Base-by-base conservation (phyloP, 306 rosid species). In the Cucurbita maxima region DNA sequence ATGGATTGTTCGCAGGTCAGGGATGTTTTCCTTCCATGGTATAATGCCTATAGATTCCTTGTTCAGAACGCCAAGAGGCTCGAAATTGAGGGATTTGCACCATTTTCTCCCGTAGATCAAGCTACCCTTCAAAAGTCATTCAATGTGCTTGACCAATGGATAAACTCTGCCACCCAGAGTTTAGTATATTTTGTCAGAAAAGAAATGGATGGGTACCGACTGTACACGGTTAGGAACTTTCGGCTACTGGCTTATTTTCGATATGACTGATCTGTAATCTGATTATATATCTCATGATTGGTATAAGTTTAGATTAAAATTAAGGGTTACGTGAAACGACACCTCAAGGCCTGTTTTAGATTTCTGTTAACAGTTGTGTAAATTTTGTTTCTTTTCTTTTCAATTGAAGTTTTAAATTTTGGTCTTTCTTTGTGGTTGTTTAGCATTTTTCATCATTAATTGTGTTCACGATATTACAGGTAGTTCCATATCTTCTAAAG, bases 61-160 rank as follows among this genome's bases (percentile, higher is more conserved):
- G 98, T 92, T 80, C 96, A 92, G 82, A 92, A 92, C 83, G 91
- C 86, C 11, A 90, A 90, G 84, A 88, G 98, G 79, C 96, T 92
- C 37, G 98, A 94, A 81, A 77, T 85, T 84, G 98, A 94, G 77
- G 96, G 98, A 72, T 81, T 85, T 68, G 76, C 84, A 66, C 81
- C 85, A 68, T 94, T 94, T 75, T 73, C 79, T 16, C 98, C 88
- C 14, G 51, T 84, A 71, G 90, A 87, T 81, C 87, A 82, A 79
- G 88, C 81, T 38, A 83, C 87, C 57, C 90, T 89, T 80, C 89
- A 86, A 61, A 80, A 83, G 10, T 94, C 97, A 44, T 81, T 90
- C n/a, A 94, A 94, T 84, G 98, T 94, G 76, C 98, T 92, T 76
- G 98, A 92, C 76, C 90, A 92, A 75, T 92, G 98, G 98, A 92